Base-by-base conservation (phyloP, 2,329 filamentous ascomycete species). In the Mycosphaerella sp. region DNA sequence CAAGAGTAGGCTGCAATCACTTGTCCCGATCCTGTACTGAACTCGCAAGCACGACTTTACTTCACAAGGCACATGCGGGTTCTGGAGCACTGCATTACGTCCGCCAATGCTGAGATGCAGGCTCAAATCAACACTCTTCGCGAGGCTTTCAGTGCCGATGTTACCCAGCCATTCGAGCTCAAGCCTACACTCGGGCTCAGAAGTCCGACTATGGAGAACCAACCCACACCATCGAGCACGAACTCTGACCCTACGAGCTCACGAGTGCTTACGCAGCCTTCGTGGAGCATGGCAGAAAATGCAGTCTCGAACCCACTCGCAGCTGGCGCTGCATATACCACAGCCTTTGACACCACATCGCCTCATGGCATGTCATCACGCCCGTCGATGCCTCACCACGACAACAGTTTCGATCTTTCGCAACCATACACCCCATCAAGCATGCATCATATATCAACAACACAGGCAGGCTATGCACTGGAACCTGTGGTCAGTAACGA, bases 51-150 rank as follows among this genome's bases (percentile, higher is more conserved):
- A 5, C 80, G 87, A 28, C 86, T 91, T 55, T 97, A 86, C 66
- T 97, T 97, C 64, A 86, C 88, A 2, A 80, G 91, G 42, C 90
- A 96, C 62, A 96, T 97, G 91, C 83, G 90, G 49, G 85, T 97
- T 34, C 75, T 97, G 52, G 91, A 97, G 68, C 84, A 82, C 58
- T 93, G 89, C 61, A 87, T 88, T 65, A 77, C 79, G 7, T 82
- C 84, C 4, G 86, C 88, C 1, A 89, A 94, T 79, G 85, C 87
- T 2, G 90, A 96, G 62, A 86, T 95, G 71, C 85, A 94, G 66
- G 84, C 83, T 47, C 89, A 96, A 68, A 89, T 97, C 58, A 85
- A 96, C 65, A 86, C 87, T 35, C 79, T 97, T 28, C 83, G 91
- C 36, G 83, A 91, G 64, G 91, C 91, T 4, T 97, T 97, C 65